A percentile compares a stretch with the other conserved stretches of the same genome.
Evolutionary conservation across 164 flowering plant genomes (phyloP).

Genomic region (Protea cynaroides): DNA sequence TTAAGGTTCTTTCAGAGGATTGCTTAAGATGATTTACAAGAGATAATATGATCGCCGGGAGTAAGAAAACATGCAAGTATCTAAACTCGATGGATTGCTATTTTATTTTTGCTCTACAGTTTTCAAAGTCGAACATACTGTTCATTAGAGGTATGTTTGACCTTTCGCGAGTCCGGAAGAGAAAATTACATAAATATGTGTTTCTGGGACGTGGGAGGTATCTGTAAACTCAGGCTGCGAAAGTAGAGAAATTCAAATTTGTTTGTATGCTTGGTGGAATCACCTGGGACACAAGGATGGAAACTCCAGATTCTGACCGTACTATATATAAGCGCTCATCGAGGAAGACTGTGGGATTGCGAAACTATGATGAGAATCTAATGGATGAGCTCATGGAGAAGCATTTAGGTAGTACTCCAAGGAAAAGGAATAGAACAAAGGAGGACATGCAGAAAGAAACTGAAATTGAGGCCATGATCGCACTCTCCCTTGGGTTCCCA

Average conservation of each 20-base stretch:
- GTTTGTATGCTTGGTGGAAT: background rate
- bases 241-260: background rate
- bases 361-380: constrained; percentile 64
- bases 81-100: background rate
- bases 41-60: background rate
- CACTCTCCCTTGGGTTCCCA: constrained; percentile 81
- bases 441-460: constrained; percentile 83
- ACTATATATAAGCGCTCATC: constrained; percentile 39
- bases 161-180: background rate
- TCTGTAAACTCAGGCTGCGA: background rate
- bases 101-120: background rate
- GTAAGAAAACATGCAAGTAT: background rate
- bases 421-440: constrained; percentile 51
- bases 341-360: constrained; percentile 43
- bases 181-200: background rate
- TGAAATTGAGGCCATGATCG: constrained; percentile 86
- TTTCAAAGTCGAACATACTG: background rate
- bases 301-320: constrained; percentile 33
- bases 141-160: background rate
- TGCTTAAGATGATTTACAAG: background rate
- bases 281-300: constrained; percentile 26
- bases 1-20: background rate
- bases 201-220: background rate
- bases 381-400: constrained; percentile 80
- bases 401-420: constrained; percentile 51